These are phyloP conservation scores for Kalmusia sp. DNA, from an alignment of 2,329 filamentous ascomycete genomes.

Conservation along the genomic window DNA sequence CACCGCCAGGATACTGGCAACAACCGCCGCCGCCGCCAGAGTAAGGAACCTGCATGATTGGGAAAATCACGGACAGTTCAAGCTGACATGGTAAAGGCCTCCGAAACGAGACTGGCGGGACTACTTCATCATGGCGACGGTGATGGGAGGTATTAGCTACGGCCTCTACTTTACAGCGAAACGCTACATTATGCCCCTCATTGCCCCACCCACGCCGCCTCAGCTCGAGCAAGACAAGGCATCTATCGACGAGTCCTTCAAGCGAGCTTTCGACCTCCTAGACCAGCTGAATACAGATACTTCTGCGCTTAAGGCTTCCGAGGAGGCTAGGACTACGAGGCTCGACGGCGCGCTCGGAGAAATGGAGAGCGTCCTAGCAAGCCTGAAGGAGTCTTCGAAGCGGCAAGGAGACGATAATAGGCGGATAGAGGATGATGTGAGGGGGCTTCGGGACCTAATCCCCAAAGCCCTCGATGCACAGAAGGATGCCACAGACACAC, in stretches of 20 bases:
- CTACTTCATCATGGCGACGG: slow-evolving; percentile 99
- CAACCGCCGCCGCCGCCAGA: slow-evolving; percentile 63
- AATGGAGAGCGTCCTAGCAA: slow-evolving; percentile 80
- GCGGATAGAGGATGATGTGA: slow-evolving; percentile 85
- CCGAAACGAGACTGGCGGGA: slow-evolving; percentile 94
- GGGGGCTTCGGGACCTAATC: slow-evolving; percentile 80
- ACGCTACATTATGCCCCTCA: slow-evolving; percentile 90
- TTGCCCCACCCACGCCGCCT: slow-evolving; percentile 91
- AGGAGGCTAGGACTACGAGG: slow-evolving; percentile 82
- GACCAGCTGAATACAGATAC: slow-evolving; percentile 94
- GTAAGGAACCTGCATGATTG: slow-evolving; percentile 39
- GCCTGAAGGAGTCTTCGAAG: slow-evolving; percentile 81
- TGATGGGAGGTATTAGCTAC: slow-evolving; percentile 87
- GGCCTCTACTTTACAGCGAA: slow-evolving; percentile 84
- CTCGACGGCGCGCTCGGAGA: slow-evolving; percentile 83
- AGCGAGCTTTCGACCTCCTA: slow-evolving; percentile 86
- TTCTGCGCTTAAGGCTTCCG: slow-evolving; percentile 82
- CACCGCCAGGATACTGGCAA: slow-evolving; percentile 59
- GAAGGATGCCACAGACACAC: slow-evolving; percentile 80
- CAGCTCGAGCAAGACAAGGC: slow-evolving; percentile 95
- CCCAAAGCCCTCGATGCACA: slow-evolving; percentile 89
- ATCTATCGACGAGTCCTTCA: slow-evolving; percentile 90
- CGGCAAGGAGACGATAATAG: slow-evolving; percentile 87
- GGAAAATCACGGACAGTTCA: slow-evolving; percentile 4
- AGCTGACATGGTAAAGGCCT: slow-evolving; percentile 43